Evolutionary conservation across 768 basidiomycete species (phyloP).

Genomic region (Polyporus arcularius): DNA sequence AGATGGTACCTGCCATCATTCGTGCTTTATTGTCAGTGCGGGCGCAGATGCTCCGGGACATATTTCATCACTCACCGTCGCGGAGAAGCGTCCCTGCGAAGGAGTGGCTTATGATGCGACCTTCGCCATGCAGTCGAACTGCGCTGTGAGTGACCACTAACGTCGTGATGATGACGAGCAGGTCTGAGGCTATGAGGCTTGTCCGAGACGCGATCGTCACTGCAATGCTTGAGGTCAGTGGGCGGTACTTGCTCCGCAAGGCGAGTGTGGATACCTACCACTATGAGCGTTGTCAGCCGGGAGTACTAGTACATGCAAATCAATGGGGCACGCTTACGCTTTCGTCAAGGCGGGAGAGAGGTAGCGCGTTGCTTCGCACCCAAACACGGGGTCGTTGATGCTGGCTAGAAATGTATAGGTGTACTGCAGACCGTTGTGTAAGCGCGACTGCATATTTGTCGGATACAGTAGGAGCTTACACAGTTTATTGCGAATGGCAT

Average conservation of each 20-base stretch:
- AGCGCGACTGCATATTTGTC: neutral
- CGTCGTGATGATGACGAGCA: slow-evolving; percentile 8
- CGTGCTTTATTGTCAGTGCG: too few relatives aligned
- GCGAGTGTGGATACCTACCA: too few relatives aligned
- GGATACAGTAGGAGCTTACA: neutral
- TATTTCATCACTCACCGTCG: neutral
- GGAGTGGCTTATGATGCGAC: neutral
- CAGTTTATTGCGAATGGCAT: neutral
- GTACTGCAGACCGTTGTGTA: neutral
- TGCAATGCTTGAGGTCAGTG: neutral
- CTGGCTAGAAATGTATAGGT: neutral
- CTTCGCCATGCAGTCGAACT: neutral
- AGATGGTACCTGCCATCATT: too few relatives aligned
- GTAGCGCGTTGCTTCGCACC: neutral
- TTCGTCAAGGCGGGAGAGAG: neutral
- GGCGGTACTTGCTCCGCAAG: too few relatives aligned
- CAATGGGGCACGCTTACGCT: neutral
- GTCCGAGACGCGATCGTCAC: slow-evolving; percentile 3
- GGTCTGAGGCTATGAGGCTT: slow-evolving; percentile 1
- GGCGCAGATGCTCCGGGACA: too few relatives aligned
- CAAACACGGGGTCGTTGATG: neutral
- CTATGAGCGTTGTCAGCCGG: too few relatives aligned
- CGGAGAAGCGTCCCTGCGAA: neutral
- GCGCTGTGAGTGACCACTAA: neutral
- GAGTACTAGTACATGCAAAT: too few relatives aligned